Base-by-base conservation (phyloP, 2,329 filamentous ascomycete genomes). In the Tympanopsis confertula region DNA sequence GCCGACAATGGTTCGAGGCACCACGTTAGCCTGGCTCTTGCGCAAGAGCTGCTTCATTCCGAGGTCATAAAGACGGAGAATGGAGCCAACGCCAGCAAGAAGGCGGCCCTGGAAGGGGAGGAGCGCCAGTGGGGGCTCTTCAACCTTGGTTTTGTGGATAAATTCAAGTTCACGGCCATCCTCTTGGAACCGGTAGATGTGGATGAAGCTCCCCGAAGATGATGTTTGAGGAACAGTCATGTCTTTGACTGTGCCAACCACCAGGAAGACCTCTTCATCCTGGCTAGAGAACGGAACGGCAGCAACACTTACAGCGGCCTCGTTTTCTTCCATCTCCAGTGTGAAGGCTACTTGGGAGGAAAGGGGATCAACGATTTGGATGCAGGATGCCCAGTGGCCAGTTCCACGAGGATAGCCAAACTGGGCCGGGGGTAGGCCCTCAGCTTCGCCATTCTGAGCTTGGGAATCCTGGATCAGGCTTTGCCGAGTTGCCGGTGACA, bases 351-450 rank as follows among this genome's bases (percentile, higher is more conserved):
- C 80, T 50, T 91, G 88, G 36, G 82, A 74, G 13, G 66, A 73
- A 3, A 89, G 55, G 0, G 91, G 88, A 51, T 98, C 91, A 14
- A 99, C 71, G 15, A 95, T 74, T 50, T 86, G 87, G 46, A 99
- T 88, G 57, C 88, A 96, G 7, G 89, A 96, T 29, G 91, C 86
- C 91, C 91, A 99, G 45, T 89, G 83, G 15, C 85, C 82, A 42
- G 74, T 78, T 18, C 78, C 87, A 40, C 80, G 77, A 7, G 91
- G 84, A 50, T 95, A 86, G 2, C 91, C 91, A 54, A 98, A 95
- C 4, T 94, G 84, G 46, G 82, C 75, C 1, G 86, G 75, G 0
- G 85, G 78, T 2, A 91, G 66, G 10, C 80, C 68, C 4, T 69
- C 65, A n/a, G 73, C 68, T 44, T 88, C 81, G 4, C 82, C 84